phyloP scores from a whole-genome alignment of 192 early-diverging fungal genomes.

The Dissophora globulifera region DNA sequence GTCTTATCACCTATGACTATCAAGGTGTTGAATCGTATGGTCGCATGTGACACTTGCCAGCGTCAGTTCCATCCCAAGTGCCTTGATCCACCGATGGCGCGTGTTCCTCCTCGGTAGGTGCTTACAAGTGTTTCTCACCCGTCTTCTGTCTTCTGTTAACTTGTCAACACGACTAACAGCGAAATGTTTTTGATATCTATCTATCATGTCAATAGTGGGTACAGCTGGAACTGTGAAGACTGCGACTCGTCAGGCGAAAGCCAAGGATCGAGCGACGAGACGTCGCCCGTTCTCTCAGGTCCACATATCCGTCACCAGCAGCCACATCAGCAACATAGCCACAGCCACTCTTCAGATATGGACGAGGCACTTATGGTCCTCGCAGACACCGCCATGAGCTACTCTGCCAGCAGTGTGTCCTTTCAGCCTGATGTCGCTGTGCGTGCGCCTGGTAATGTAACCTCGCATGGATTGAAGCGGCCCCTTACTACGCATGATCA shows the following conservation, averaged over 20 bases:
- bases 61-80: conserved; percentile 50
- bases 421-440: not conserved
- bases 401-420: conserved; percentile 9
- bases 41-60: conserved; percentile 41
- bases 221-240: conserved; percentile 53
- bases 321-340: too few relatives aligned
- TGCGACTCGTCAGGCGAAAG: conserved; percentile 48
- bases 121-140: too few relatives aligned
- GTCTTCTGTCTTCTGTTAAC: too few relatives aligned
- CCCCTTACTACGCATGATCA: not conserved
- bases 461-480: conserved; percentile 16
- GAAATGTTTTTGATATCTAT: too few relatives aligned
- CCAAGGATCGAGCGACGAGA: conserved; percentile 27
- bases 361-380: conserved; percentile 50
- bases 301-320: not conserved
- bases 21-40: conserved; percentile 49
- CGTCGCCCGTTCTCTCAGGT: conserved; percentile 2
- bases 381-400: conserved; percentile 45
- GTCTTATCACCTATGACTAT: conserved; percentile 37
- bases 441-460: not conserved
- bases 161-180: too few relatives aligned
- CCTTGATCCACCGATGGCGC: conserved; percentile 45
- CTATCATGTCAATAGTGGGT: conserved; percentile 20
- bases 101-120: conserved; percentile 48
- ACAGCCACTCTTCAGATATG: conserved; percentile 37